These are phyloP conservation scores for Allium cepa DNA, from an alignment of 106 monocot genomes.

Conservation along the genomic window DNA sequence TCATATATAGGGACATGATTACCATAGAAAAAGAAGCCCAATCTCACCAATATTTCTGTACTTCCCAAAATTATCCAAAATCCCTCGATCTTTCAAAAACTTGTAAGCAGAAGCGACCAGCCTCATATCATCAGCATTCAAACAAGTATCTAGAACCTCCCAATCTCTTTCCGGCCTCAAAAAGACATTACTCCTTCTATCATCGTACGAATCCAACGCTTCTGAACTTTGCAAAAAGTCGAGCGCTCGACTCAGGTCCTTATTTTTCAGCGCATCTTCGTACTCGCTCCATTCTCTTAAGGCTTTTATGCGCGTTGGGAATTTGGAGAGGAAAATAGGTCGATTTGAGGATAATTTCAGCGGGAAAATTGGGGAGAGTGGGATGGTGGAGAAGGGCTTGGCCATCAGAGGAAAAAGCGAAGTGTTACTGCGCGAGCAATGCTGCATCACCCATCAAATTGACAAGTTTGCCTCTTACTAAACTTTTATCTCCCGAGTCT, in stretches of 20 bases:
- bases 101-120: constrained; percentile 76
- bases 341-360: constrained; percentile 1
- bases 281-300: constrained; percentile 78
- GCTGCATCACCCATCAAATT: no score
- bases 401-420: neutral
- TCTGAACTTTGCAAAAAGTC: constrained; percentile 36
- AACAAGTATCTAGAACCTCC: constrained; percentile 92
- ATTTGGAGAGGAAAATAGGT: neutral
- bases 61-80: constrained; percentile 72
- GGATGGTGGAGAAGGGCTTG: neutral
- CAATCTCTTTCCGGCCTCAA: constrained; percentile 67
- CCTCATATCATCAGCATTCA: constrained; percentile 95
- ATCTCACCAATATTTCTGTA: constrained; percentile 65
- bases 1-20: no score
- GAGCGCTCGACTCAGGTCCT: constrained; percentile 90
- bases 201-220: neutral
- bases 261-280: constrained; percentile 90
- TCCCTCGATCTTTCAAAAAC: constrained; percentile 60
- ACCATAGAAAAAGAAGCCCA: neutral
- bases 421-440: neutral
- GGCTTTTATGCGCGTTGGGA: constrained; percentile 22
- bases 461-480: no score
- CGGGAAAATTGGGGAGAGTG: neutral
- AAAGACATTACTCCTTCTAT: neutral
- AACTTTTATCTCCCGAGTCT: no score